phyloP scores from a whole-genome alignment of 2,329 filamentous ascomycete species.

The Cadophora sp. region DNA sequence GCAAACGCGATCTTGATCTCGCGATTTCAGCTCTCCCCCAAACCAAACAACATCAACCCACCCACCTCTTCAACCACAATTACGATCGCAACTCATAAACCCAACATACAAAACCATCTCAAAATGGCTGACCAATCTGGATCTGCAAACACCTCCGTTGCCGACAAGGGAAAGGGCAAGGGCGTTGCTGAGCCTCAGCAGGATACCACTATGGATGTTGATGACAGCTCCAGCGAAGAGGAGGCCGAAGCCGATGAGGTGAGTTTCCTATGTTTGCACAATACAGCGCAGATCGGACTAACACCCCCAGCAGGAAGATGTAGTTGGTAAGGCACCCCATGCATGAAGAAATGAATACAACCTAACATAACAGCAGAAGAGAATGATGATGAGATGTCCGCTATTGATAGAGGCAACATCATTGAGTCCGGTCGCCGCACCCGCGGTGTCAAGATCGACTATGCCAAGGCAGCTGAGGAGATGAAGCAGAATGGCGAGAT shows the following conservation, averaged over 20 bases:
- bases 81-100: not conserved
- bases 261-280: constrained; percentile 44
- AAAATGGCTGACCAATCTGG: constrained; percentile 54
- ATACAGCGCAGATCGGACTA: constrained; percentile 21
- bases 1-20: constrained; percentile 18
- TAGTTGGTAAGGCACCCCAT: constrained; percentile 39
- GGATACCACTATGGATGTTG: constrained; percentile 75
- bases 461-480: constrained; percentile 85
- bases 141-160: constrained; percentile 47
- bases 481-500: constrained; percentile 83
- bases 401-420: constrained; percentile 91
- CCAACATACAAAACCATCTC: constrained; percentile 32
- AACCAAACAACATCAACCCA: constrained; percentile 22
- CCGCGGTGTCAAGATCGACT: constrained; percentile 91
- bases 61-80: not conserved
- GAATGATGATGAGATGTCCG: constrained; percentile 84
- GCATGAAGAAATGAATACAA: constrained; percentile 27
- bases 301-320: constrained; percentile 31
- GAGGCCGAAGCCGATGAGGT: constrained; percentile 60
- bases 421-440: constrained; percentile 81
- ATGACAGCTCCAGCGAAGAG: constrained; percentile 72
- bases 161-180: constrained; percentile 90
- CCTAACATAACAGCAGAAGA: constrained; percentile 58
- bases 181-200: constrained; percentile 54
- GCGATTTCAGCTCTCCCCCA: constrained; percentile 21